phyloP scores from a whole-genome alignment of 2,329 filamentous ascomycete genomes.

The Aspergillus sp. region DNA sequence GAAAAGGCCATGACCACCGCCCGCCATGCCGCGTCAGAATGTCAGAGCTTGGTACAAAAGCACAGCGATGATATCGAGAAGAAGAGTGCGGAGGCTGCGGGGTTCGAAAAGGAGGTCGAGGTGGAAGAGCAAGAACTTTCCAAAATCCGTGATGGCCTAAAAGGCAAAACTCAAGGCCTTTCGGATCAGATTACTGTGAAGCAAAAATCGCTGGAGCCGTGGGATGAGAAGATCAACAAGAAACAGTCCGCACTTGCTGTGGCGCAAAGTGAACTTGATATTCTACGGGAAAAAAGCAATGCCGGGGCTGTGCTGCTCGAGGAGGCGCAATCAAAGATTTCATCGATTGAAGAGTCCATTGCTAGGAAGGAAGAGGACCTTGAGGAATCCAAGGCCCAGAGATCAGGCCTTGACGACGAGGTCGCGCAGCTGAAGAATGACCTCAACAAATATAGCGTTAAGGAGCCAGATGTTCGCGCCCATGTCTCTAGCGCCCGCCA shows the following conservation, averaged over 20 bases:
- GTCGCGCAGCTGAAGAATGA: constrained; percentile 70
- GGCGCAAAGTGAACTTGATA: constrained; percentile 89
- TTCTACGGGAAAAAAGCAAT: constrained; percentile 85
- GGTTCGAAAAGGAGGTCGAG: constrained; percentile 74
- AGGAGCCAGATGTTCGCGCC: constrained; percentile 78
- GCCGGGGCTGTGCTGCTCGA: constrained; percentile 80
- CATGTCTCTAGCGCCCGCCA: constrained; percentile 88
- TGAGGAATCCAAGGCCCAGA: constrained; percentile 72
- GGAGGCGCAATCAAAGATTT: constrained; percentile 79
- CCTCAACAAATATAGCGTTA: constrained; percentile 67
- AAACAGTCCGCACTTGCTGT: constrained; percentile 94
- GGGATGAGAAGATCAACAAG: constrained; percentile 95
- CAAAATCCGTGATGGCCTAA: constrained; percentile 80
- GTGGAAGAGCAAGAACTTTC: constrained; percentile 79
- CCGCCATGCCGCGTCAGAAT: constrained; percentile 71
- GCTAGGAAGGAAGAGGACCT: constrained; percentile 71
- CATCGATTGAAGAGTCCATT: constrained; percentile 69
- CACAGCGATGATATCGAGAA: constrained; percentile 76
- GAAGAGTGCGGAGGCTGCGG: constrained; percentile 69
- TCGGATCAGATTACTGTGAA: constrained; percentile 90
- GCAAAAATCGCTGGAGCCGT: constrained; percentile 92
- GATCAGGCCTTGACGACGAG: constrained; percentile 71
- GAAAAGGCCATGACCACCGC: constrained; percentile 82
- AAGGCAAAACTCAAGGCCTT: constrained; percentile 92
- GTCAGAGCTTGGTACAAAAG: constrained; percentile 74